Evolutionary conservation across 306 rosid genomes (phyloP), one percentile per base, ranked within the genome.

Genomic region (Quercus agrifolia): DNA sequence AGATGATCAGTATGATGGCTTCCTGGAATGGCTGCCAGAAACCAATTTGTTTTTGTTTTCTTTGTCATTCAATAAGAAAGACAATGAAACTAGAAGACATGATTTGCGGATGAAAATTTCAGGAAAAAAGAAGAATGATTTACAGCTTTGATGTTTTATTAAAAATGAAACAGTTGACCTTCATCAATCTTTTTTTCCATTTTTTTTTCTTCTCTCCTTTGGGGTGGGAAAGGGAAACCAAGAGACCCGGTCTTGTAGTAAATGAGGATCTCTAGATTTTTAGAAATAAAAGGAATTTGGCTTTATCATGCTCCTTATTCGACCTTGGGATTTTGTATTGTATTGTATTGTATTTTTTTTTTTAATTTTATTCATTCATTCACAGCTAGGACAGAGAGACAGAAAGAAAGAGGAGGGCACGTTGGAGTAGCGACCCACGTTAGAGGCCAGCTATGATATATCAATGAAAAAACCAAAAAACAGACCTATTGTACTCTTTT

Each of bases 191-290:
- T 57, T 17, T 74, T 4, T n/a, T 10, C 62, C 20, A 14, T 25
- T 59, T n/a, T 18, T 5, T 59, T 20, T 19, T 21, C 15, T 63
- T 51, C 27, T 79, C 20, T 58, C 67, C 84, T 31, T 64, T 83
- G 74, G 9, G 81, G 56, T 74, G 63, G 85, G 35, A 59, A 74
- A 19, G 46, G 46, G 83, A 78, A 89, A 74, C 78, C 97, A 66
- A 56, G 77, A 84, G 88, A 88, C 83, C 56, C 88, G 88, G 92
- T 84, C 87, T 35, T 74, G 17, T 46, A 72, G 21, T 70, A 33
- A 81, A 85, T 6, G 64, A 57, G 86, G 82, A 84, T 89, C 92
- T 87, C 87, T 74, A 76, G 71, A 87, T 73, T 88, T 91, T 84
- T 89, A 77, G 92, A 79, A 77, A 86, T 74, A 38, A 59, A 55